These are phyloP conservation scores for Psilocybe sp. DNA, from an alignment of 768 basidiomycete genomes.

Conservation along the genomic window DNA sequence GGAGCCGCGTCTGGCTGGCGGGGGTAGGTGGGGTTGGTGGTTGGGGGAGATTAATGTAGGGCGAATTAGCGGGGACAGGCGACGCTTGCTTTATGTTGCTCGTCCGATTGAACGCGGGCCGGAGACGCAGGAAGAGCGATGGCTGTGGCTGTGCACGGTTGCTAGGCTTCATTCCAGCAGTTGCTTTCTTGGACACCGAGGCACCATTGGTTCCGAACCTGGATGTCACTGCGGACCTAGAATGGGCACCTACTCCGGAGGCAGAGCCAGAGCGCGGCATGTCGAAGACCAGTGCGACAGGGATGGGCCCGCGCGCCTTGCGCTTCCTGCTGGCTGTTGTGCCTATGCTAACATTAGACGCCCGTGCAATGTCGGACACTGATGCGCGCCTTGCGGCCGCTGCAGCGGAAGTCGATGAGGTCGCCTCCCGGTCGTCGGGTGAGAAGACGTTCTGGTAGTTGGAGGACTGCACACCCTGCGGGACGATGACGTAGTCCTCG, in stretches of 20 bases:
- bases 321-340: conserved; percentile 11
- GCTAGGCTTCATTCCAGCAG: neutral
- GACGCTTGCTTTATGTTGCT: neutral
- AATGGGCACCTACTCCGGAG: neutral
- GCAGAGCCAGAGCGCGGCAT: conserved; percentile 13
- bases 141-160: conserved; percentile 16
- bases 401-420: no score
- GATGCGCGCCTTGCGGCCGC: no score
- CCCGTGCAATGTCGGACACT: neutral
- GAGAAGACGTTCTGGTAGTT: conserved; percentile 12
- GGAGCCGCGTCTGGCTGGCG: neutral
- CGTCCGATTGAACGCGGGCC: conserved; percentile 16
- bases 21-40: neutral
- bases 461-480: conserved; percentile 9
- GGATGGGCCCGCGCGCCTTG: conserved; percentile 10
- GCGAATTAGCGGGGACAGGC: no score
- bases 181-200: no score
- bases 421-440: neutral
- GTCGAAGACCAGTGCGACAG: conserved; percentile 15
- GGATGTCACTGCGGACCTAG: neutral
- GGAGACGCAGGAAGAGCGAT: conserved; percentile 21
- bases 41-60: no score
- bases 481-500: conserved; percentile 15
- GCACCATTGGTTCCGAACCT: neutral
- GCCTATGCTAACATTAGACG: neutral